phyloP scores from a whole-genome alignment of 2,329 filamentous ascomycete genomes.

The Talaromyces funiculosus region DNA sequence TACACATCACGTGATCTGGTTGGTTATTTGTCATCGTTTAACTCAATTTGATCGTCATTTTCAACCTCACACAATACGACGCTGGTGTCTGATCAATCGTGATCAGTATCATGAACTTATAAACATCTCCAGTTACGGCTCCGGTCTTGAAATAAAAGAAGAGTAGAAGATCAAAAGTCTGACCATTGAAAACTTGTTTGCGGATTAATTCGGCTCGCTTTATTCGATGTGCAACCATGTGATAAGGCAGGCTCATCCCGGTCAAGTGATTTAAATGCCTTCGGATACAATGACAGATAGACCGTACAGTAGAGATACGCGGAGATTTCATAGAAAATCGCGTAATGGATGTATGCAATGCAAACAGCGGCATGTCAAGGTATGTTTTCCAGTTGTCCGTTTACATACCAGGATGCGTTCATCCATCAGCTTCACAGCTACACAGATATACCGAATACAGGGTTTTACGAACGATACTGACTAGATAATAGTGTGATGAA shows the following conservation, averaged over 20 bases:
- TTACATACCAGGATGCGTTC: not conserved
- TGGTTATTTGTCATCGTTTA: no score
- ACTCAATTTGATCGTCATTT: no score
- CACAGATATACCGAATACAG: not conserved
- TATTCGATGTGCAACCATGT: not conserved
- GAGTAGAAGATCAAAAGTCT: no score
- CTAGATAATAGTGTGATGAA: constrained; percentile 14
- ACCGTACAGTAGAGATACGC: constrained; percentile 6
- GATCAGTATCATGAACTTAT: no score
- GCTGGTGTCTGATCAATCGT: no score
- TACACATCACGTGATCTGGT: no score
- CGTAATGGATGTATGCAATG: constrained; percentile 16
- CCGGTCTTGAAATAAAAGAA: no score
- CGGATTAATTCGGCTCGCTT: not conserved
- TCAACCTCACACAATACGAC: no score
- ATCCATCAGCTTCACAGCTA: not conserved
- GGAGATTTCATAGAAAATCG: constrained; percentile 16
- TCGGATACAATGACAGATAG: constrained; percentile 1
- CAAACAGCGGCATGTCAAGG: constrained; percentile 17
- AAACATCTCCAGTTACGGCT: no score
- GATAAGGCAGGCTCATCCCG: not conserved
- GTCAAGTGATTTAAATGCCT: not conserved
- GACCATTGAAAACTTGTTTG: not conserved
- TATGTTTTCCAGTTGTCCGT: not conserved
- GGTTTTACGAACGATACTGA: not conserved